These are phyloP conservation scores for Agaricus bisporus DNA, from an alignment of 768 basidiomycete species.

Conservation along the genomic window DNA sequence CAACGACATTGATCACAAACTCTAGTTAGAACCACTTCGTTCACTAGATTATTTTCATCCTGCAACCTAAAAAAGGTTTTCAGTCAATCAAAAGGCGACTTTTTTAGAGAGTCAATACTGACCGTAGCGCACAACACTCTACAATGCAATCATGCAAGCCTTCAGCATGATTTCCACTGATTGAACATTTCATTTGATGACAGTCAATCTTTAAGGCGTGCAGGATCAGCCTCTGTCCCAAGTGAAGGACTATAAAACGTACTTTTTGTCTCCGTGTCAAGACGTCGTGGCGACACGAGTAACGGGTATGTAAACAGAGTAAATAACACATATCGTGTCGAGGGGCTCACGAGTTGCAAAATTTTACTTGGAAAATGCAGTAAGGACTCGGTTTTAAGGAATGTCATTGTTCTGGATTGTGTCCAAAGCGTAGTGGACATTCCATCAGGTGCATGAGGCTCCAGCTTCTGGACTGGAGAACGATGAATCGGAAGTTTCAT, in stretches of 20 bases:
- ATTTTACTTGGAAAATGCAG: not conserved
- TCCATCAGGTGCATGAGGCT: no score
- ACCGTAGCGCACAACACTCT: not conserved
- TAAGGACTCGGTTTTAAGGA: not conserved
- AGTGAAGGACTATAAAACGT: not conserved
- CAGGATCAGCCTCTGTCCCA: not conserved
- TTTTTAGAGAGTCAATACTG: not conserved
- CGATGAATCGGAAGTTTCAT: no score
- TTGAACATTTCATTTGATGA: not conserved
- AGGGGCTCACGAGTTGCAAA: not conserved
- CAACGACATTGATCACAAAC: constrained; percentile 8
- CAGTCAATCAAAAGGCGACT: not conserved
- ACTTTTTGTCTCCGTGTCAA: constrained; percentile 6
- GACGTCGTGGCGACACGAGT: constrained; percentile 2
- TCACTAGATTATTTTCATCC: not conserved
- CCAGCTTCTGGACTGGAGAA: no score
- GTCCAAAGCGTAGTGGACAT: no score
- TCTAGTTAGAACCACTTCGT: not conserved
- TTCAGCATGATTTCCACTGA: not conserved
- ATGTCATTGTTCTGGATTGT: not conserved
- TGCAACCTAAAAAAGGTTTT: not conserved
- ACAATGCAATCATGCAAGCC: constrained; percentile 1
- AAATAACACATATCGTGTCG: constrained; percentile 1
- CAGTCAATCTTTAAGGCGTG: not conserved
- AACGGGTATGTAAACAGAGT: constrained; percentile 6